These are phyloP conservation scores for Talaromyces liani DNA, from an alignment of 495 filamentous ascomycete genomes.

Conservation along the genomic window DNA sequence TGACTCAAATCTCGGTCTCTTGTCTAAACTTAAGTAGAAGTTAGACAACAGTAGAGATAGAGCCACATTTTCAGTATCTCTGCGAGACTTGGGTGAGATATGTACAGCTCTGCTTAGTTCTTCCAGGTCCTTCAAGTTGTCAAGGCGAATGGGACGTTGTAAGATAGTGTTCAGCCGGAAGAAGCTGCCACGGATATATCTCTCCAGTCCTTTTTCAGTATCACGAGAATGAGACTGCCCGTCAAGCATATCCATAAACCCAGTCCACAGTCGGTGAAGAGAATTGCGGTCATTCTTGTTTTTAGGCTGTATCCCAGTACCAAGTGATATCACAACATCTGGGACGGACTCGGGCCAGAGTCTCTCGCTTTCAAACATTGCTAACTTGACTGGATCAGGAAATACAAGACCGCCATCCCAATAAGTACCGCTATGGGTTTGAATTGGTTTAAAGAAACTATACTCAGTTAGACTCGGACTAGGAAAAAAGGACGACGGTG, in stretches of 20 bases:
- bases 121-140: conserved; percentile 15
- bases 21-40: conserved; percentile 16
- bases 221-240: conserved; percentile 11
- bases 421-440: conserved; percentile 17
- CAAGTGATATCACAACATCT: conserved; percentile 21
- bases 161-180: conserved; percentile 20
- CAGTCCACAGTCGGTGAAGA: conserved; percentile 14
- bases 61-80: conserved; percentile 6
- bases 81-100: background rate
- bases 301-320: conserved; percentile 16
- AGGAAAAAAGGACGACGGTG: background rate
- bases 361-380: conserved; percentile 17
- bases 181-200: conserved; percentile 10
- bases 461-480: background rate
- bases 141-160: conserved; percentile 13
- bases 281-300: conserved; percentile 11
- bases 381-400: conserved; percentile 26
- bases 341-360: conserved; percentile 15
- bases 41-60: conserved; percentile 14
- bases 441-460: conserved; percentile 16
- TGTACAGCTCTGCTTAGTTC: background rate
- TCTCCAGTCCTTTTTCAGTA: background rate
- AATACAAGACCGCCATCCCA: conserved; percentile 25
- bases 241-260: conserved; percentile 18
- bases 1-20: conserved; percentile 5